Evolutionary conservation across 2,329 filamentous ascomycete genomes (phyloP).

Genomic region (Neospermospora avenae): DNA sequence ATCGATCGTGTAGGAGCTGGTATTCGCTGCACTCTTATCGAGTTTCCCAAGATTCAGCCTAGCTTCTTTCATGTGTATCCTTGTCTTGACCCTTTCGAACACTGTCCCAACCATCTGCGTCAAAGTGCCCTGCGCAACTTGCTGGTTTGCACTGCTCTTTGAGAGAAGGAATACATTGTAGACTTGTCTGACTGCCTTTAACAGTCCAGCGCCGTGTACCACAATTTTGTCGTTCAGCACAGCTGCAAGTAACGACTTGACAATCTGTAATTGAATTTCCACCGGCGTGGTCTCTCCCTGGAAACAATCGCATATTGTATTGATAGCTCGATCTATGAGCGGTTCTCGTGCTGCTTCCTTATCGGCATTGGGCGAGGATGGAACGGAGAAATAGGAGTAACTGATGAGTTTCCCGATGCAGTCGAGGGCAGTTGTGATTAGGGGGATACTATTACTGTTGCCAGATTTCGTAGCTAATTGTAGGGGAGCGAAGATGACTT

Average conservation of each 20-base stretch:
- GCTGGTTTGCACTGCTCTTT: conserved; percentile 90
- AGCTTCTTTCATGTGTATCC: conserved; percentile 83
- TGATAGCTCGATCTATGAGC: conserved; percentile 94
- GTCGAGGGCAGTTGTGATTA: conserved; percentile 88
- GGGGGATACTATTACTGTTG: conserved; percentile 76
- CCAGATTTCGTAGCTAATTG: conserved; percentile 80
- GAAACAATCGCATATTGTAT: conserved; percentile 99
- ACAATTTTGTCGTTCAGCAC: conserved; percentile 99
- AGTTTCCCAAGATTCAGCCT: conserved; percentile 50
- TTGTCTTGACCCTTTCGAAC: conserved; percentile 87
- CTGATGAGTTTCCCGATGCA: conserved; percentile 99
- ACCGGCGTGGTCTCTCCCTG: conserved; percentile 90
- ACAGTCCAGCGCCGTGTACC: conserved; percentile 89
- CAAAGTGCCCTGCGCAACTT: conserved; percentile 92
- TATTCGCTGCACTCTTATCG: conserved; percentile 29
- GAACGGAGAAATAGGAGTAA: conserved; percentile 93
- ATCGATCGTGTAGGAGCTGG: conserved; percentile 34
- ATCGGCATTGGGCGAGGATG: conserved; percentile 43
- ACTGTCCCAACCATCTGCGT: conserved; percentile 99
- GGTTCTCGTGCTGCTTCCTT: conserved; percentile 53
- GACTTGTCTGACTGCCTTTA: conserved; percentile 95
- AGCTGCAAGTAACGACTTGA: conserved; percentile 92
- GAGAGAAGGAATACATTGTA: conserved; percentile 99
- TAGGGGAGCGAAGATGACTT: conserved; percentile 86
- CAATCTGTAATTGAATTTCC: conserved; percentile 95